phyloP scores from a whole-genome alignment of 129 eudicot genomes.

The Oenanthe sinensis region DNA sequence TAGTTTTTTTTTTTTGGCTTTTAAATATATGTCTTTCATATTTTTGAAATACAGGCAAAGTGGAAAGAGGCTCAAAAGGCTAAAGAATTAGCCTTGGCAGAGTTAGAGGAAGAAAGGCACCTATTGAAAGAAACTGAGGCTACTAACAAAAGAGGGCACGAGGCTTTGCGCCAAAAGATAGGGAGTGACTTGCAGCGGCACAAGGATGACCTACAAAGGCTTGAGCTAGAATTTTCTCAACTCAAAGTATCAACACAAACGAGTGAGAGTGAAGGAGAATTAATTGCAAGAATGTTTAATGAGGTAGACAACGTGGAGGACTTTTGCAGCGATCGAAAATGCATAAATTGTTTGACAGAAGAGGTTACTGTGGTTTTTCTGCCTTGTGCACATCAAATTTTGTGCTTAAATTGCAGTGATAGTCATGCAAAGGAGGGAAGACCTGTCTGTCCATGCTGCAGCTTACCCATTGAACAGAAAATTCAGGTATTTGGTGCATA shows the following conservation, averaged over 20 bases:
- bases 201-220: constrained; percentile 85
- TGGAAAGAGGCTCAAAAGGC: constrained; percentile 76
- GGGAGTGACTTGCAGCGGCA: constrained; percentile 89
- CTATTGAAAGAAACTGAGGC: constrained; percentile 70
- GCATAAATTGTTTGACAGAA: constrained; percentile 64
- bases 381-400: constrained; percentile 88
- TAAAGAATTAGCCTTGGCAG: constrained; percentile 48
- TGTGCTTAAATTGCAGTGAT: constrained; percentile 72
- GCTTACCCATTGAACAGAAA: constrained; percentile 70
- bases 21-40: background rate
- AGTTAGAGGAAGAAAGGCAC: constrained; percentile 76
- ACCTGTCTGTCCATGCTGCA: constrained; percentile 59
- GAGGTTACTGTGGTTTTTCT: constrained; percentile 88
- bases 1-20: constrained; percentile 21
- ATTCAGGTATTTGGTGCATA: too few relatives aligned
- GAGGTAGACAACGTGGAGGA: constrained; percentile 48
- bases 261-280: constrained; percentile 32
- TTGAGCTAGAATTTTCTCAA: constrained; percentile 78
- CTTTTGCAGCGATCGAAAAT: constrained; percentile 36
- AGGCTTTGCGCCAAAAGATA: constrained; percentile 56
- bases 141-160: constrained; percentile 60
- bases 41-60: constrained; percentile 42
- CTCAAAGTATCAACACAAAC: constrained; percentile 43
- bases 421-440: constrained; percentile 56
- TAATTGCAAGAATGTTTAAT: constrained; percentile 43